Conservation (phyloP, 805 yeast genomes). For the Ogataea pilisensis region DNA sequence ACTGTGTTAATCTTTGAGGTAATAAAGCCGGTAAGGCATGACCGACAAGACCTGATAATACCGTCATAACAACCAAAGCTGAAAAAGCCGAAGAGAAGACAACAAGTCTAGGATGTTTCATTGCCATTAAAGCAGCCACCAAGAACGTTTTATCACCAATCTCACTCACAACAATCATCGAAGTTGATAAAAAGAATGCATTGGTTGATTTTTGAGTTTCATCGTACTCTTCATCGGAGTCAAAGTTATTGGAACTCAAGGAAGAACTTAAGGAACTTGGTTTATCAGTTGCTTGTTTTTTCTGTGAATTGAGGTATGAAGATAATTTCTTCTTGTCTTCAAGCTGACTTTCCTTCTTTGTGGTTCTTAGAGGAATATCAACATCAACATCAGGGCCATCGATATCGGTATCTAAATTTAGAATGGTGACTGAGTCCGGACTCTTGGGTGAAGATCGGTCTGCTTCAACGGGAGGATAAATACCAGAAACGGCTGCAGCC, state of each 20-base stretch:
- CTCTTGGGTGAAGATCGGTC: conserved; percentile 8
- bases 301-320: conserved; percentile 11
- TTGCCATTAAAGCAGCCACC: conserved; percentile 96
- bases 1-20: conserved; percentile 74
- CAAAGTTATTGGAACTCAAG: conserved; percentile 12
- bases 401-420: too few species aligned
- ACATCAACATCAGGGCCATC: too few species aligned
- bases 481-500: conserved; percentile 11
- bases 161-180: conserved; percentile 94
- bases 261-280: too few species aligned
- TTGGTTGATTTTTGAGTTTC: conserved; percentile 27
- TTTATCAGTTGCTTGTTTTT: too few species aligned
- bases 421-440: conserved; percentile 20
- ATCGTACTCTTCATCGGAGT: conserved; percentile 8
- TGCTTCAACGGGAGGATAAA: conserved; percentile 18
- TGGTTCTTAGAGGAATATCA: background rate
- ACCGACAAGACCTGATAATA: conserved; percentile 86
- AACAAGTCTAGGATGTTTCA: conserved; percentile 78
- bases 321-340: conserved; percentile 13
- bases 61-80: conserved; percentile 86
- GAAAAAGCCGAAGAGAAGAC: conserved; percentile 88
- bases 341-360: background rate
- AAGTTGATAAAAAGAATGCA: conserved; percentile 72
- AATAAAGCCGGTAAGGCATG: conserved; percentile 83
- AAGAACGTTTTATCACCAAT: conserved; percentile 96